Evolutionary conservation across 768 basidiomycete species (phyloP).

Genomic region (Fibroporia radiculosa): DNA sequence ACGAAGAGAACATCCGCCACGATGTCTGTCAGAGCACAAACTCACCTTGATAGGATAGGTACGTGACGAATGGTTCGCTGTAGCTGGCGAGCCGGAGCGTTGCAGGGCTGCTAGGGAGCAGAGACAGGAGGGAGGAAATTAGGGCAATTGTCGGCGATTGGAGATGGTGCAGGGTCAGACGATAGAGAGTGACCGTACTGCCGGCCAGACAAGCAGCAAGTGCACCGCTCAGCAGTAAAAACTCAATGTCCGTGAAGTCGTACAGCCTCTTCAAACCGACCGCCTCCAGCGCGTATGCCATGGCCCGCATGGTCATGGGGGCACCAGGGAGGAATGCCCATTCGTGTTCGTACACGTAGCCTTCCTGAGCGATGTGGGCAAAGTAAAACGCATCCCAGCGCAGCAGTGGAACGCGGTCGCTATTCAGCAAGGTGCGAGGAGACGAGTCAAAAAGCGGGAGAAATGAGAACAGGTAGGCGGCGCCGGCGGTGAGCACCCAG

Average conservation of each 20-base stretch:
- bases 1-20: not conserved
- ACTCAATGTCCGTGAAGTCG: not conserved
- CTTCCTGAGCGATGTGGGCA: constrained; percentile 49
- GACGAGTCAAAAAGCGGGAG: constrained; percentile 22
- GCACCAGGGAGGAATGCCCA: constrained; percentile 83
- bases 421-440: constrained; percentile 1
- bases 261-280: not conserved
- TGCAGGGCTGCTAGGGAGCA: constrained; percentile 76
- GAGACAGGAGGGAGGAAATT: constrained; percentile 56
- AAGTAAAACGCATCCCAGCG: constrained; percentile 93
- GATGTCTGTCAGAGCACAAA: constrained; percentile 6
- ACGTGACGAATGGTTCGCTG: constrained; percentile 82
- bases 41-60: constrained; percentile 66
- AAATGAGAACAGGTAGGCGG: not conserved
- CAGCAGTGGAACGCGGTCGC: constrained; percentile 28
- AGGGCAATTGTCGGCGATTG: constrained; percentile 49
- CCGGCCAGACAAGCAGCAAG: constrained; percentile 24
- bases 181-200: constrained; percentile 41
- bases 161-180: constrained; percentile 52
- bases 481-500: not conserved
- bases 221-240: constrained; percentile 27
- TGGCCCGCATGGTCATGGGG: constrained; percentile 42
- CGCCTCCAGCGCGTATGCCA: not conserved
- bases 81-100: constrained; percentile 68
- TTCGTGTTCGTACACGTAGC: constrained; percentile 65